These are phyloP conservation scores for Huntiella abstrusa DNA, from an alignment of 2,329 filamentous ascomycete genomes.

Conservation along the genomic window DNA sequence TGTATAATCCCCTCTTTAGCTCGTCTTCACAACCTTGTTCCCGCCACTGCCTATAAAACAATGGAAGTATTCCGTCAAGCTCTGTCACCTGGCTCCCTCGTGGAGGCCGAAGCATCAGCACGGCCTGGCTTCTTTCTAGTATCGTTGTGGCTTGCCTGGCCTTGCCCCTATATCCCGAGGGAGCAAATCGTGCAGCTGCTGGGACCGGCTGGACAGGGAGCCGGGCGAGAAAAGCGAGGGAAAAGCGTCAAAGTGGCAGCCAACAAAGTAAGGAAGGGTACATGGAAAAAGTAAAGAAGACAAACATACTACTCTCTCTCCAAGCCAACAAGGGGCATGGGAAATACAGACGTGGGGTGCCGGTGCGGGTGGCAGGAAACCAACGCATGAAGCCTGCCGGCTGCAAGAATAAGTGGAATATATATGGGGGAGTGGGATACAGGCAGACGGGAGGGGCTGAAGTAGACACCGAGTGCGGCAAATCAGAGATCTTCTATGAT, in stretches of 20 bases:
- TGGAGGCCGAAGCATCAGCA: neutral
- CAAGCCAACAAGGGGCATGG: neutral
- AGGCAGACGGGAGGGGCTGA: neutral
- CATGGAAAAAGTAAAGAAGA: conserved; percentile 11
- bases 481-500: no score
- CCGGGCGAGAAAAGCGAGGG: neutral
- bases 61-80: neutral
- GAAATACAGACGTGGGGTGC: no score
- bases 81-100: neutral
- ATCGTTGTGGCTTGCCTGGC: neutral
- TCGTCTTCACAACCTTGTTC: no score
- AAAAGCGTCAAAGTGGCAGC: neutral
- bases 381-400: no score
- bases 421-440: neutral
- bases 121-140: neutral
- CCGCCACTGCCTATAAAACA: neutral
- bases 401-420: no score
- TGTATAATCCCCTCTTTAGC: no score
- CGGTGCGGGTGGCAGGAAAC: no score
- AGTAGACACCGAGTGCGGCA: no score
- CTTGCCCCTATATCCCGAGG: neutral
- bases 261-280: neutral
- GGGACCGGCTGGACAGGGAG: neutral
- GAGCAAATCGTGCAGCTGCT: neutral
- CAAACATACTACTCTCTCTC: conserved; percentile 13